phyloP scores from a whole-genome alignment of 164 flowering plant genomes.

The Nelumbo lutea region DNA sequence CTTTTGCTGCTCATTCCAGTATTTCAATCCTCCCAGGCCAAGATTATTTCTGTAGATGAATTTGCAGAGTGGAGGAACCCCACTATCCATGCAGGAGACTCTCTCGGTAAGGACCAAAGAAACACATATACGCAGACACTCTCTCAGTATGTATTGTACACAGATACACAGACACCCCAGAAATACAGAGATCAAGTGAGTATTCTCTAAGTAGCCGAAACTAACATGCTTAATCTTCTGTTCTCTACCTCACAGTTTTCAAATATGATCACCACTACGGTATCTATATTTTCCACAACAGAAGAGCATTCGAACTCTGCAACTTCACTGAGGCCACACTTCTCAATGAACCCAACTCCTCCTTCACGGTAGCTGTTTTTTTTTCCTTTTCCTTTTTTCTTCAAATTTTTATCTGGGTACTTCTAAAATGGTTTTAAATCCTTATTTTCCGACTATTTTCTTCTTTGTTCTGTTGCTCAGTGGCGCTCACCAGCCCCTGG shows the following conservation, averaged over 20 bases:
- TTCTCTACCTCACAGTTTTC: constrained; percentile 45
- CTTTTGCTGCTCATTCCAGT: constrained; percentile 18
- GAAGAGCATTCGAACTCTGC: constrained; percentile 62
- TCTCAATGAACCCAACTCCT: constrained; percentile 53
- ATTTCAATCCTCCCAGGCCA: constrained; percentile 30
- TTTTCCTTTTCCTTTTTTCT: constrained; percentile 7
- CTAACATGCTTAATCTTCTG: not conserved
- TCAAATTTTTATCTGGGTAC: constrained; percentile 1
- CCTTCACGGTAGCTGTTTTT: constrained; percentile 47
- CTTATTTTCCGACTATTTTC: not conserved
- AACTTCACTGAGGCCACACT: constrained; percentile 77
- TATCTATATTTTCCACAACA: constrained; percentile 77
- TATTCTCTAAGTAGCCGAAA: not conserved
- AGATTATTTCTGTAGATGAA: constrained; percentile 70
- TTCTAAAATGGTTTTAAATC: not conserved
- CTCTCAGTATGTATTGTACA: no score
- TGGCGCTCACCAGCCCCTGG: constrained; percentile 82
- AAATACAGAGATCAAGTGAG: no score
- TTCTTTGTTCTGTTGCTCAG: constrained; percentile 22
- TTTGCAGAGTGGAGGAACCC: constrained; percentile 63
- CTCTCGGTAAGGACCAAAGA: constrained; percentile 56
- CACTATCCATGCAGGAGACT: constrained; percentile 61
- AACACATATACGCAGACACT: no score
- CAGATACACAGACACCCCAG: no score
- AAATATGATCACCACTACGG: constrained; percentile 51